phyloP scores from a whole-genome alignment of 164 flowering plant species.

The Santalum album region DNA sequence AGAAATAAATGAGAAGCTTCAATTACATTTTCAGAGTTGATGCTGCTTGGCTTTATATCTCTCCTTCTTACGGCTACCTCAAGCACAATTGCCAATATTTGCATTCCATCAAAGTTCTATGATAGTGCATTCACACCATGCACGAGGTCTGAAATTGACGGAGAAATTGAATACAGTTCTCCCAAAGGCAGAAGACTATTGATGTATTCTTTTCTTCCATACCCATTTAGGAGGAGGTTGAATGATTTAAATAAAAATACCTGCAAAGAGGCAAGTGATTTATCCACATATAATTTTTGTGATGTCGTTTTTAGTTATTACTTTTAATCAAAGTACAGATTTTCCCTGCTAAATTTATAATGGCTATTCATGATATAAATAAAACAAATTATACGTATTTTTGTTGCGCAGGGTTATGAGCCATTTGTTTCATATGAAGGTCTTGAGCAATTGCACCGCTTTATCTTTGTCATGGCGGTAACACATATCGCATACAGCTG shows the following conservation, averaged over 20 bases:
- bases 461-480: slow-evolving; percentile 96
- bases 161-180: slow-evolving; percentile 29
- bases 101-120: slow-evolving; percentile 84
- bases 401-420: slow-evolving; percentile 63
- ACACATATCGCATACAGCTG: slow-evolving; percentile 95
- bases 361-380: no score
- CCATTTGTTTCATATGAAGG: slow-evolving; percentile 98
- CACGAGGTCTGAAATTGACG: slow-evolving; percentile 48
- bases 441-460: slow-evolving; percentile 95
- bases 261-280: slow-evolving; percentile 62
- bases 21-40: slow-evolving; percentile 58
- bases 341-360: no score
- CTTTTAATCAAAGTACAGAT: not conserved
- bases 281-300: not conserved
- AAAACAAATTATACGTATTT: not conserved
- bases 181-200: slow-evolving; percentile 48
- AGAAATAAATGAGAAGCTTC: no score
- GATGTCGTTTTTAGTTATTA: not conserved
- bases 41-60: slow-evolving; percentile 97
- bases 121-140: slow-evolving; percentile 74
- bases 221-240: slow-evolving; percentile 49
- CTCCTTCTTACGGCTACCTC: slow-evolving; percentile 95
- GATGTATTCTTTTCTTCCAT: slow-evolving; percentile 28
- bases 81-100: slow-evolving; percentile 73
- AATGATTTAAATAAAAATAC: slow-evolving; percentile 38